These are phyloP conservation scores for Geranium brycei DNA, from an alignment of 345 rosid species.

Conservation along the genomic window DNA sequence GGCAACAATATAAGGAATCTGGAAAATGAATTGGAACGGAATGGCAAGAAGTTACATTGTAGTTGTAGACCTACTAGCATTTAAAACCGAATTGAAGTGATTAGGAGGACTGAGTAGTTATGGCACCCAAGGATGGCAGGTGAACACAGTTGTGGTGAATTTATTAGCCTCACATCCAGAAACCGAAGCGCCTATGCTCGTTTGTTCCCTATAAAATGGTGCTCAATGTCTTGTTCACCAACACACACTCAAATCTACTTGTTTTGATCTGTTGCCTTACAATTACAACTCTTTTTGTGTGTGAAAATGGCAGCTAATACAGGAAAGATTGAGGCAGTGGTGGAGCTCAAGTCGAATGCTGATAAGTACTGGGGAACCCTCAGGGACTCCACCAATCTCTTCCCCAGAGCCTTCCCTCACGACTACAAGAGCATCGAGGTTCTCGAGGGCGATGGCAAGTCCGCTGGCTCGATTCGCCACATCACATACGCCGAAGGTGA, in stretches of 20 bases:
- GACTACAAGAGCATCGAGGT: conserved; percentile 74
- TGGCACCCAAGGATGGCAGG: too few species aligned
- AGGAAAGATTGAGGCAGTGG: conserved; percentile 25
- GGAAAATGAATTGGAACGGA: too few species aligned
- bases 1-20: too few species aligned
- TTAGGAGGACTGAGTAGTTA: too few species aligned
- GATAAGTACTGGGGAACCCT: conserved; percentile 53
- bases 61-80: too few species aligned
- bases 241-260: not conserved
- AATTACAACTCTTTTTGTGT: not conserved
- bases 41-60: too few species aligned
- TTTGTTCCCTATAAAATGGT: too few species aligned
- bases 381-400: conserved; percentile 48
- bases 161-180: too few species aligned
- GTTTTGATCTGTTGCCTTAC: not conserved
- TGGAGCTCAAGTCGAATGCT: conserved; percentile 57
- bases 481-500: conserved; percentile 57
- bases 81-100: too few species aligned
- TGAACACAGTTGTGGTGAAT: too few species aligned
- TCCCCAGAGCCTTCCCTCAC: conserved; percentile 57
- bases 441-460: conserved; percentile 74
- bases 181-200: too few species aligned
- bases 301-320: not conserved
- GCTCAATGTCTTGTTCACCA: too few species aligned
- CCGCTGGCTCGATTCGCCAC: conserved; percentile 62